phyloP scores from a whole-genome alignment of 176 grass and related monocot species.

The Aegilops speltoides region DNA sequence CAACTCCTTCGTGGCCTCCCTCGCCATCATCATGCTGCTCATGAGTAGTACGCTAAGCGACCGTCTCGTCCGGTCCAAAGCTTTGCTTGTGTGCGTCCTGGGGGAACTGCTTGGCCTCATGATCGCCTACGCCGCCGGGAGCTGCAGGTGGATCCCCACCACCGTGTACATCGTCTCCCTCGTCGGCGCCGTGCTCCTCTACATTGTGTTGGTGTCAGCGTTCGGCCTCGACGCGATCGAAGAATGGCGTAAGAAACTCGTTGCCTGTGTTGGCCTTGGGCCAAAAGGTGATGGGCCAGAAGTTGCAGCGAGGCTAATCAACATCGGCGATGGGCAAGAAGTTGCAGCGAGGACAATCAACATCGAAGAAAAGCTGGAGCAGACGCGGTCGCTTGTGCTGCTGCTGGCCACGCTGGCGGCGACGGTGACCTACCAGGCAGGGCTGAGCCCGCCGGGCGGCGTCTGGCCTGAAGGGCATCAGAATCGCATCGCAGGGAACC shows the following conservation, averaged over 20 bases:
- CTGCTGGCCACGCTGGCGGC: slow-evolving; percentile 5
- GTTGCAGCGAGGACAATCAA: not conserved
- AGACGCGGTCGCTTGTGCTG: slow-evolving; percentile 23
- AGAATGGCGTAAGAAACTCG: not conserved
- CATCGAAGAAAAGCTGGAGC: not conserved
- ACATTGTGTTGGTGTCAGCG: not conserved
- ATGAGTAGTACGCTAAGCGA: not conserved
- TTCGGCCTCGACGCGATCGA: not conserved
- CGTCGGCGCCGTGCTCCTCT: not conserved
- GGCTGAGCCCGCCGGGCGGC: not conserved
- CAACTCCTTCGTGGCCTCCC: slow-evolving; percentile 14
- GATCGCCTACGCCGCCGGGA: not conserved
- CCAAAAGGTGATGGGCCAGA: no score
- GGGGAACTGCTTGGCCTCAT: not conserved
- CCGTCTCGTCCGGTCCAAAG: not conserved
- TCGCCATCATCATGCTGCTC: slow-evolving; percentile 34
- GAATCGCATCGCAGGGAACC: not conserved
- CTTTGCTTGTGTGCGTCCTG: not conserved
- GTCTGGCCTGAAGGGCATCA: not conserved
- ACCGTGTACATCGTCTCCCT: not conserved
- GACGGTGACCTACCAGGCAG: not conserved
- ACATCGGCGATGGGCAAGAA: not conserved
- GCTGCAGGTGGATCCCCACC: not conserved
- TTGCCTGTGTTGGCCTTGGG: no score
- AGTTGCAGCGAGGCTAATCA: no score